These are phyloP conservation scores for Sporopachydermia quercuum DNA, from an alignment of 805 yeast species.

Conservation along the genomic window DNA sequence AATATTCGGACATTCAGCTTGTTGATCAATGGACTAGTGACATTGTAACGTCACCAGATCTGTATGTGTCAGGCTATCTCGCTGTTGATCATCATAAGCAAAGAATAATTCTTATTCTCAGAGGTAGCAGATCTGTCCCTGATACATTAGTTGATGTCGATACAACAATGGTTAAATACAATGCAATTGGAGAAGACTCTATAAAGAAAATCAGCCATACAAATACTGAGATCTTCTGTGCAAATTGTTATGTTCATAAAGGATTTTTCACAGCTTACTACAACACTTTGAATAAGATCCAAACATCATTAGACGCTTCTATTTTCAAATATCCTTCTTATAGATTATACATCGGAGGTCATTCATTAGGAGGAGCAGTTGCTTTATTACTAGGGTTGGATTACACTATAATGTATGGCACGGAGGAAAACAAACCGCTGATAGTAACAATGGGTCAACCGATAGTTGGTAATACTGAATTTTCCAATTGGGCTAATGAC, in stretches of 20 bases:
- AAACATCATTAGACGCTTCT: constrained; percentile 21
- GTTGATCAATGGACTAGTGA: constrained; percentile 1
- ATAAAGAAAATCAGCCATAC: constrained; percentile 4
- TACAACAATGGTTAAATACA: constrained; percentile 4
- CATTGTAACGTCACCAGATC: background rate
- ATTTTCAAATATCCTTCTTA: constrained; percentile 29
- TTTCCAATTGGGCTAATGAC: constrained; percentile 35
- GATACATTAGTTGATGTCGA: constrained; percentile 50
- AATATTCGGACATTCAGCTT: background rate
- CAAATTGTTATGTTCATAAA: constrained; percentile 40
- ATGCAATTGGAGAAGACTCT: constrained; percentile 44
- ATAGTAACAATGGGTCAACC: constrained; percentile 52
- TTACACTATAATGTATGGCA: constrained; percentile 18
- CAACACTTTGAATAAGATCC: constrained; percentile 24
- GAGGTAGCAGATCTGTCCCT: constrained; percentile 43
- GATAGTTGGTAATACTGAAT: constrained; percentile 37
- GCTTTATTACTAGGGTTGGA: constrained; percentile 51
- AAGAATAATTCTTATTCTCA: constrained; percentile 33
- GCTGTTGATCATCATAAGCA: constrained; percentile 28
- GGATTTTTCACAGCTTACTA: constrained; percentile 40
- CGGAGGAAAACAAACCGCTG: constrained; percentile 37
- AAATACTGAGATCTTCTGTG: constrained; percentile 21
- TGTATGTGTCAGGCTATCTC: constrained; percentile 9
- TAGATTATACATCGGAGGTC: constrained; percentile 43
- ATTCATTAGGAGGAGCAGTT: constrained; percentile 63